These are phyloP conservation scores for Erodium chrysanthum DNA, from an alignment of 441 rosid species.

Conservation along the genomic window DNA sequence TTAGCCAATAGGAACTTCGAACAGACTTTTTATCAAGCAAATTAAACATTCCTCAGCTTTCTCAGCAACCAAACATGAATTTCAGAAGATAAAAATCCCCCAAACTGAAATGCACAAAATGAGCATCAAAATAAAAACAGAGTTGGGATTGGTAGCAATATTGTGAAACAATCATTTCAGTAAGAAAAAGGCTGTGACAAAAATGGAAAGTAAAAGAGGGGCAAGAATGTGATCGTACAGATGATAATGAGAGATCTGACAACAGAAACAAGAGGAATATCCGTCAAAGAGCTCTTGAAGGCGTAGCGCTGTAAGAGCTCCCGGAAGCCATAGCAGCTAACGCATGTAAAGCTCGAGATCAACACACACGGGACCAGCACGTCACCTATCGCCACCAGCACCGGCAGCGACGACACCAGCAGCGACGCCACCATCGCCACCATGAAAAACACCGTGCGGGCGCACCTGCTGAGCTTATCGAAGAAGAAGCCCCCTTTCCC, in stretches of 20 bases:
- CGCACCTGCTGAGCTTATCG: slow-evolving; percentile 57
- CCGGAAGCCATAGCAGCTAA: slow-evolving; percentile 46
- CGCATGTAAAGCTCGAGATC: slow-evolving; percentile 60
- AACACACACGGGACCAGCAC: slow-evolving; percentile 47
- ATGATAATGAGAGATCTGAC: slow-evolving; percentile 64
- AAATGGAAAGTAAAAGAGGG: neutral
- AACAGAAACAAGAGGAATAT: slow-evolving; percentile 65
- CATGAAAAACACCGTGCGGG: slow-evolving; percentile 64
- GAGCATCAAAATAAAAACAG: neutral
- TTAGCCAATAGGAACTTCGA: neutral
- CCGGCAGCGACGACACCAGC: slow-evolving; percentile 69
- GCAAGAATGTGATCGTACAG: slow-evolving; percentile 30
- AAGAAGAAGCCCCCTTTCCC: slow-evolving; percentile 46
- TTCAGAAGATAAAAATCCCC: neutral
- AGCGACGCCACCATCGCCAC: slow-evolving; percentile 84
- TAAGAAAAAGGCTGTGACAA: no score
- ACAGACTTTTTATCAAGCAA: neutral
- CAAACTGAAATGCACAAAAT: neutral
- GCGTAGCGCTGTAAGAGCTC: slow-evolving; percentile 51
- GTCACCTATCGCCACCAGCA: slow-evolving; percentile 66
- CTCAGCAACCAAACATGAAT: neutral
- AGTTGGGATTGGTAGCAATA: neutral
- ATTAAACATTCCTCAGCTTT: neutral
- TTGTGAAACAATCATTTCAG: no score
- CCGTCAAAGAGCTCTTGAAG: slow-evolving; percentile 63